These are phyloP conservation scores for Salvia splendens DNA, from an alignment of 257 asterid genomes.

Conservation along the genomic window DNA sequence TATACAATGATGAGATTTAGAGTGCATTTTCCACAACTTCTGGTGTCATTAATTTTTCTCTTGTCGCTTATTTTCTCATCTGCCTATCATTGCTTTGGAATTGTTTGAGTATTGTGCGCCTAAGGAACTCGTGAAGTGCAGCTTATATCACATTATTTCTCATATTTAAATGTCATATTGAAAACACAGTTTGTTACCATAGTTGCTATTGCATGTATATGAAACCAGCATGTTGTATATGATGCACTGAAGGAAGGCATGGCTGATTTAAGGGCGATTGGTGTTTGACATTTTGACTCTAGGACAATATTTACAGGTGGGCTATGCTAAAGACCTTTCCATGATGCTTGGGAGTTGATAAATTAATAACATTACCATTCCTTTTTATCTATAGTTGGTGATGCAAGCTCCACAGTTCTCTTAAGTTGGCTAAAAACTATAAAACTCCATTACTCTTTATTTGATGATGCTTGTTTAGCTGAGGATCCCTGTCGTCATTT, in stretches of 20 bases:
- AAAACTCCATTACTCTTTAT: background rate
- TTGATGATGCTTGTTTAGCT: background rate
- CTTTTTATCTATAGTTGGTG: conserved; percentile 17
- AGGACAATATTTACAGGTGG: conserved; percentile 95
- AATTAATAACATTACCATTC: background rate
- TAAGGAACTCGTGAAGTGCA: background rate
- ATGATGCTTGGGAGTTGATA: background rate
- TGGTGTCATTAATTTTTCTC: conserved; percentile 11
- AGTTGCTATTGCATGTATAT: background rate
- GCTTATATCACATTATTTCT: background rate
- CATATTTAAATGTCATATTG: background rate
- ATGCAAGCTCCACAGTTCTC: conserved; percentile 22
- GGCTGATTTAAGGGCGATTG: conserved; percentile 87
- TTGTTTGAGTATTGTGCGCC: background rate
- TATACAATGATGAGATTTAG: no score
- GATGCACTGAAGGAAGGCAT: conserved; percentile 87
- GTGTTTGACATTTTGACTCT: conserved; percentile 89
- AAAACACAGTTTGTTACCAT: background rate
- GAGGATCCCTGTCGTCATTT: no score
- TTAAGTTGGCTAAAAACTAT: background rate
- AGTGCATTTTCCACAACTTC: no score
- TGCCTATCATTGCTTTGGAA: background rate
- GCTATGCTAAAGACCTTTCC: conserved; percentile 18
- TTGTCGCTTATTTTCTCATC: conserved; percentile 8
- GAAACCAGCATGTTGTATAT: conserved; percentile 24